Conservation (phyloP, 805 yeast species). For the Wickerhamomyces mucosus region DNA sequence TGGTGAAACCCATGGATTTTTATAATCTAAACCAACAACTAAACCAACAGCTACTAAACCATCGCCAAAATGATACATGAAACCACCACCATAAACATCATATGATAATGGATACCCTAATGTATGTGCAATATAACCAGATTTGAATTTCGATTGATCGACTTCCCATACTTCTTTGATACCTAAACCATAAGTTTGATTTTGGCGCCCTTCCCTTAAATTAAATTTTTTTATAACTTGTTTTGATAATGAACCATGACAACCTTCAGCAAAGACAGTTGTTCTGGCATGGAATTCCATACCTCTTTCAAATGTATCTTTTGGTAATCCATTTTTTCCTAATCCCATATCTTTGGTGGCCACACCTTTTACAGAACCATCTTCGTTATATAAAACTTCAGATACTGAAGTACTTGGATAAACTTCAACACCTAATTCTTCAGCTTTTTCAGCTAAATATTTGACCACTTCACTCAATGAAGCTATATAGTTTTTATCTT, state of each 20-base stretch:
- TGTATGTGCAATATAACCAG: constrained; percentile 78
- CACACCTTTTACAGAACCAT: constrained; percentile 69
- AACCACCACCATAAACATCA: constrained; percentile 90
- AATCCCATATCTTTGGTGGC: constrained; percentile 94
- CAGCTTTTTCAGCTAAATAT: constrained; percentile 81
- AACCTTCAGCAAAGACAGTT: constrained; percentile 94
- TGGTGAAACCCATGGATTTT: constrained; percentile 92
- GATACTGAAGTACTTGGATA: constrained; percentile 86
- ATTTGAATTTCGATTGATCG: constrained; percentile 64
- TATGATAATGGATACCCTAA: constrained; percentile 78
- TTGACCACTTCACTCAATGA: constrained; percentile 75
- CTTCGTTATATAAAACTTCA: constrained; percentile 57
- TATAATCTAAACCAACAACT: constrained; percentile 91
- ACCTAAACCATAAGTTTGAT: constrained; percentile 94
- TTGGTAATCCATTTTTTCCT: constrained; percentile 64
- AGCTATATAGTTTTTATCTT: constrained; percentile 75
- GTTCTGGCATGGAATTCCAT: constrained; percentile 92
- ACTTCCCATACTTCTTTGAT: constrained; percentile 98
- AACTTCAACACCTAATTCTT: constrained; percentile 86
- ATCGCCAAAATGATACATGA: constrained; percentile 94
- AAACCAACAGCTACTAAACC: constrained; percentile 85
- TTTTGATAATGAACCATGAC: constrained; percentile 90
- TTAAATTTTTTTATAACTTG: constrained; percentile 60
- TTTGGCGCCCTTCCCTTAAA: constrained; percentile 52
- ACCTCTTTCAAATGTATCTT: constrained; percentile 84